Base-by-base conservation (phyloP, 805 yeast genomes). In the Soucietia sequanensis region DNA sequence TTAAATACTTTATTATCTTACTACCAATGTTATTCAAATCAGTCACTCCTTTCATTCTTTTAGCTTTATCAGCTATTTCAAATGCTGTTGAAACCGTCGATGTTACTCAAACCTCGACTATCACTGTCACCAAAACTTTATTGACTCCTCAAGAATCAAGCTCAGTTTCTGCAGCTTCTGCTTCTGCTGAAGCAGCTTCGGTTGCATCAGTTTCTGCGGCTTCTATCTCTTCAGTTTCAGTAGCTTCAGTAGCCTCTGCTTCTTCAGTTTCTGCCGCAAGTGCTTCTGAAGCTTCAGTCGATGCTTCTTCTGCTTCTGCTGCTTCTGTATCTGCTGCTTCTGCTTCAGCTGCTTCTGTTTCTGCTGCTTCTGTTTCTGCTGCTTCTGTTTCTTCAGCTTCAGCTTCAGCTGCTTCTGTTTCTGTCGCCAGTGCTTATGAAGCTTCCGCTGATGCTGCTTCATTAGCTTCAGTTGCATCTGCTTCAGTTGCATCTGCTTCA, bases 71-170 rank as follows among this genome's bases (percentile, higher is more conserved):
- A 20, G 53, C 51, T 16, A 20, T 35, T 18, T 12, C 37, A 13
- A 45, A 28, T 32, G 34, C 33, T 23, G 46, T 49, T 23, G 46
- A 37, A 9, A 55, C 45, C 6, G 38, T 43, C 12, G 67, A 69
- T 20, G 67, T 75, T 30, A 71, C 77, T 36, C 52, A 66, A 19
- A 42, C 54, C 19, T 49, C 67, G 35, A 73, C 78, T 19, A 46
- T 73, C 39, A 72, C 78, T 16, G 55, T 70, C 38, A 72, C 78
- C 30, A 55, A 57, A 34, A 73, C 78, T 19, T 33, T 70, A 29
- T 62, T 69, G 48, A 58, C 75, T 20, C 76, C 78, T 22, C 60
- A 65, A 36, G 73, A 73, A 51, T 61, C 70, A 33, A 33, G 65
- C 27, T 59, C 62, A 26, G 29, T 45, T 14, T 29, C 44, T 5